Base-by-base conservation (phyloP, 2,329 filamentous ascomycete genomes). In the Apiospora rasikravindrae region DNA sequence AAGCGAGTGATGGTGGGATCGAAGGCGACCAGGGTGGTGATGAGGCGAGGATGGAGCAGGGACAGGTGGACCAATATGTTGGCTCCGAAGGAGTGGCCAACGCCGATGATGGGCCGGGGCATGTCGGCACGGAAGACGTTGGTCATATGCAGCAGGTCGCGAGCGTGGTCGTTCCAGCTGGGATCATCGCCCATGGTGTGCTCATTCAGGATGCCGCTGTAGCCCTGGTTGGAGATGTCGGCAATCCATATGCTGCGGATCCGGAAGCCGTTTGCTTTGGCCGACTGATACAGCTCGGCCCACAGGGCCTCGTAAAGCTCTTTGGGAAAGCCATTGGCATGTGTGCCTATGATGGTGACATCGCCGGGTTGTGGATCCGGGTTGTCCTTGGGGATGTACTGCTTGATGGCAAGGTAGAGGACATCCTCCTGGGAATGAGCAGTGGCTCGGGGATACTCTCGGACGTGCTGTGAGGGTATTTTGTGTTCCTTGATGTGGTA, bases 321-420 rank as follows among this genome's bases (percentile, higher is more conserved):
- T 93, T 98, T 98, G 14, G 94, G 93, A 76, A 98, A 98, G 14
- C 92, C 96, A 84, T 98, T 98, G 69, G 94, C 96, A 83, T 98
- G 95, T 5, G 92, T 92, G 14, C 89, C 94, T 71, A 98, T 90
- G 72, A 98, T 91, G 26, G 94, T 98, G 11, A 98, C 85, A 81
- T 96, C 94, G 45, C 94, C 93, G 0, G 90, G 88, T 74, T 90
- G 86, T 0, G 94, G 92, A 33, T 84, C 82, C 0, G 85, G 87
- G 77, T 95, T 95, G 78, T 92, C 88, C 71, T 90, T 85, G 1
- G 95, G 95, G 0, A 89, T 93, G 80, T 98, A 98, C 80, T 98
- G 94, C 85, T 98, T 98, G 70, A 98, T 88, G 11, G 91, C 90
- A 6, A 98, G 83, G 70, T 90, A 83, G 3, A 98, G 86, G 7